phyloP scores from a whole-genome alignment of 2,329 filamentous ascomycete genomes.

The Scolecobasidium constrictum region DNA sequence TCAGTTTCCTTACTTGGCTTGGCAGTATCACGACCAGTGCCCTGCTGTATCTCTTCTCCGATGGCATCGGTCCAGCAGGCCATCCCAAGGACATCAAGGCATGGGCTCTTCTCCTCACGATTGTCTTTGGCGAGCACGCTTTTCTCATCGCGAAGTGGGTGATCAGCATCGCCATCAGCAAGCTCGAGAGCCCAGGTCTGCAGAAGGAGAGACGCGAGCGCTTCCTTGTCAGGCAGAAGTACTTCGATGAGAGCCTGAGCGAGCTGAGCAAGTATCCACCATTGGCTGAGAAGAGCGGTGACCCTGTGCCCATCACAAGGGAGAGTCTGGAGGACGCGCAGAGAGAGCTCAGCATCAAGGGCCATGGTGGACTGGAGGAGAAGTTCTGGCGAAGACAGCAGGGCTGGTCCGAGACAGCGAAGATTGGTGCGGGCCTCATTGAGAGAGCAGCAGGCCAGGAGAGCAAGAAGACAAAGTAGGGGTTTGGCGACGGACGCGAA shows the following conservation, averaged over 20 bases:
- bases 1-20: slow-evolving; percentile 88
- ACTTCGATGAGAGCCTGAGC: slow-evolving; percentile 63
- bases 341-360: slow-evolving; percentile 27
- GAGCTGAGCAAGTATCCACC: slow-evolving; percentile 37
- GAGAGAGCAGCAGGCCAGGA: slow-evolving; percentile 27
- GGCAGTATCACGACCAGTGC: slow-evolving; percentile 81
- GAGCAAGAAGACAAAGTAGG: slow-evolving; percentile 23
- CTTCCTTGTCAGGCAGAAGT: slow-evolving; percentile 67
- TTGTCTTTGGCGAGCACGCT: slow-evolving; percentile 80
- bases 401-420: slow-evolving; percentile 38
- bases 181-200: slow-evolving; percentile 74
- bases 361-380: slow-evolving; percentile 29
- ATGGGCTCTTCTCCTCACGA: slow-evolving; percentile 70
- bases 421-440: slow-evolving; percentile 41
- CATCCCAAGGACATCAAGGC: slow-evolving; percentile 59
- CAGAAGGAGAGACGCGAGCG: slow-evolving; percentile 77
- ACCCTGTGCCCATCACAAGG: slow-evolving; percentile 44
- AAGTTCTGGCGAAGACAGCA: slow-evolving; percentile 43
- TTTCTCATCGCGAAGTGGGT: slow-evolving; percentile 69
- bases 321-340: slow-evolving; percentile 51
- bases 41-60: slow-evolving; percentile 79
- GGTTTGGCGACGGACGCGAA: too few species aligned
- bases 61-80: slow-evolving; percentile 53
- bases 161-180: slow-evolving; percentile 62
- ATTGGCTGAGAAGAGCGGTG: slow-evolving; percentile 38